These are phyloP conservation scores for Phytomonas serpens DNA, from an alignment of 208 protist genomes.

Conservation along the genomic window DNA sequence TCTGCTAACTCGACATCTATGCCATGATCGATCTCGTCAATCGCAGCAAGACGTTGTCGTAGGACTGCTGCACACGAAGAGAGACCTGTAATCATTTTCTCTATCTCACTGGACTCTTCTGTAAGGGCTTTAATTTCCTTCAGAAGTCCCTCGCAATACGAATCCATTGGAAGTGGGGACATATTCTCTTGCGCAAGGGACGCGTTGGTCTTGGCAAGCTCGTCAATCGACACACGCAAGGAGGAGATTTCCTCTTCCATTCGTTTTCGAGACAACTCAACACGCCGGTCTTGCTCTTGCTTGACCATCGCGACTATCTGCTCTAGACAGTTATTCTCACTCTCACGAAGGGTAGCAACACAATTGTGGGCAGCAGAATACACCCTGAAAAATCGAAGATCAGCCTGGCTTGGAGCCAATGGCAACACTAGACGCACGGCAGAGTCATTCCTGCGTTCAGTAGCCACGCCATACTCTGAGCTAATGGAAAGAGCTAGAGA, in stretches of 20 bases:
- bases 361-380: slow-evolving; percentile 24
- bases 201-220: slow-evolving; percentile 27
- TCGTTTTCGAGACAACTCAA: slow-evolving; percentile 17
- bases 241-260: slow-evolving; percentile 24
- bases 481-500: not conserved
- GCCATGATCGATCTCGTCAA: slow-evolving; percentile 55
- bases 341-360: slow-evolving; percentile 18
- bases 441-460: not conserved
- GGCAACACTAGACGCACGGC: not conserved
- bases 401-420: not conserved
- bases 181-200: slow-evolving; percentile 58
- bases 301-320: slow-evolving; percentile 25
- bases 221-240: slow-evolving; percentile 25
- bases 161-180: slow-evolving; percentile 56
- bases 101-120: slow-evolving; percentile 31
- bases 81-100: slow-evolving; percentile 34
- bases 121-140: slow-evolving; percentile 45
- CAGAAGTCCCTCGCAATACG: slow-evolving; percentile 55
- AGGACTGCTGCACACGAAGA: slow-evolving; percentile 32
- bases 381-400: slow-evolving; percentile 24
- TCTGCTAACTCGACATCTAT: slow-evolving; percentile 59
- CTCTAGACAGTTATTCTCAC: slow-evolving; percentile 30
- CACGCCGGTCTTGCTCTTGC: slow-evolving; percentile 20
- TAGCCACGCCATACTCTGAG: not conserved
- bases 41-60: slow-evolving; percentile 44